Base-by-base conservation (phyloP, 345 rosid species). In the Lepidium sativum region DNA sequence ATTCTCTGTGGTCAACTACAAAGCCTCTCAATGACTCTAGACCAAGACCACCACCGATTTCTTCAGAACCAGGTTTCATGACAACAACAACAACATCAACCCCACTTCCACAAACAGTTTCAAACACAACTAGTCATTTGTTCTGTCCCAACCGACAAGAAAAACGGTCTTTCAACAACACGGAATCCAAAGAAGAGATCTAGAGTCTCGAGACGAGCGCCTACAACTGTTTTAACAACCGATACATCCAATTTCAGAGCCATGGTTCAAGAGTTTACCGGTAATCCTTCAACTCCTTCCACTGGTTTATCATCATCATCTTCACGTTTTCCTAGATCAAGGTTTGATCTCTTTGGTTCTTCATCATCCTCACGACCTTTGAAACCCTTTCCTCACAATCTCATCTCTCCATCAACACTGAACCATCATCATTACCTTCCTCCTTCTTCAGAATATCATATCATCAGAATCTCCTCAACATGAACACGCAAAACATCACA, bases 231-330 rank as follows among this genome's bases (percentile, higher is more conserved):
- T 43, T 60, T 92, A 61, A 87, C 88, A 16, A 92, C 98, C 60
- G 97, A 92, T 76, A 92, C 97, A 31, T 54, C 83, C 23, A 92
- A 92, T 77, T 92, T 92, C 79, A 77, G 96, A 69, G 96, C 97
- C 75, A 92, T 92, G 98, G 98, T 92, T 64, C 98, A 92, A 65
- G 97, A 92, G 40, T 92, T 92, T 64, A 92, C 98, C 2, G 98
- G 97, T 20, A 89, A 87, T 57, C 98, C 96, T 34, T 83, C 91
- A 13, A 89, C 89, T 10, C 98, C 98, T 23, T 94, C 90, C 70
- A 60, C 59, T 2, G 72, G 77, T 2, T 48, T 57, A 32, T 81
- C 95, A 0, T 77, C 84, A 16, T 72, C 31, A 17, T 72, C 80
- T 15, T 79, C 96, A 16, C 65, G 78, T 20, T 91, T 83, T 59